phyloP scores from a whole-genome alignment of 2,329 filamentous ascomycete species.

The Trichocomaceae sp. region DNA sequence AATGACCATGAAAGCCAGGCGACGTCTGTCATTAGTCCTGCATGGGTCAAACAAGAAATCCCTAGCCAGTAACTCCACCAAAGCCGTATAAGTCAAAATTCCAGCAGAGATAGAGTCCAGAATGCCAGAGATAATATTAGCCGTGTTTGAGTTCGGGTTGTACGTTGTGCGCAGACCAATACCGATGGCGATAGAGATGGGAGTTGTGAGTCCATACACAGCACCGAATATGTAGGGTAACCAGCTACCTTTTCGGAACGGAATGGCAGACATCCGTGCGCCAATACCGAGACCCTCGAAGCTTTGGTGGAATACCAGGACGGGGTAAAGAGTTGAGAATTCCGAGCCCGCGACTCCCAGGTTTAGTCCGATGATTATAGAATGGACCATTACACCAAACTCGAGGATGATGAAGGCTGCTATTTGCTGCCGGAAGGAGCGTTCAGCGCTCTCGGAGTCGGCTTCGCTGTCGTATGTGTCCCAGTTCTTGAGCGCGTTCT shows the following conservation, averaged over 20 bases:
- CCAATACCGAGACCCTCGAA: constrained; percentile 60
- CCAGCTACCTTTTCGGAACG: constrained; percentile 41
- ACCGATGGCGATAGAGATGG: constrained; percentile 45
- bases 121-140: constrained; percentile 42
- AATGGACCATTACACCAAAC: constrained; percentile 59
- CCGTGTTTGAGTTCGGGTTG: constrained; percentile 36
- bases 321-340: constrained; percentile 53
- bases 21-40: constrained; percentile 33
- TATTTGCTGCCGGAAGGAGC: constrained; percentile 32
- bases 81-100: constrained; percentile 45
- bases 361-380: constrained; percentile 57
- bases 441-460: constrained; percentile 17
- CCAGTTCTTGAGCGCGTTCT: not conserved
- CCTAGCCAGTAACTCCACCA: constrained; percentile 45
- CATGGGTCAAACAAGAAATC: constrained; percentile 47
- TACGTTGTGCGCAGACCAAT: constrained; percentile 43
- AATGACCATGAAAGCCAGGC: constrained; percentile 39
- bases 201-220: constrained; percentile 48
- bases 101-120: constrained; percentile 45
- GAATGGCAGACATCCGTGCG: constrained; percentile 53
- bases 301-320: constrained; percentile 58
- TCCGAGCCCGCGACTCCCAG: constrained; percentile 53
- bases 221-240: constrained; percentile 46
- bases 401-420: constrained; percentile 45
- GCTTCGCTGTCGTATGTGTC: not conserved